These are phyloP conservation scores for Echria macrotheca DNA, from an alignment of 495 filamentous ascomycete species.

Conservation along the genomic window DNA sequence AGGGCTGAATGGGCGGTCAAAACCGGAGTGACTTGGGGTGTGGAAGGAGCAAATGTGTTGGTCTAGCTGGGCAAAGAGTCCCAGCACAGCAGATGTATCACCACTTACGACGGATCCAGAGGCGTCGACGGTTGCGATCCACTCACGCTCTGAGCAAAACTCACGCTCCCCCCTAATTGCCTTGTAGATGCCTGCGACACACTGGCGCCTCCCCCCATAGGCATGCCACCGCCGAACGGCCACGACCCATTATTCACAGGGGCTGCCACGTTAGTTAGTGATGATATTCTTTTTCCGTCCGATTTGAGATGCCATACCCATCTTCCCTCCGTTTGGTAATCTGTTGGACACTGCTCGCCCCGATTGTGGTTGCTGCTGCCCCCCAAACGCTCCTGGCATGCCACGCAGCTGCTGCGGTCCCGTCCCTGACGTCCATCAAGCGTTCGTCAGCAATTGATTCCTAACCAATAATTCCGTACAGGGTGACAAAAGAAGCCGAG, in stretches of 20 bases:
- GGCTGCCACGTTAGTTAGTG: slow-evolving; percentile 24
- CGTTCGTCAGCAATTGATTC: slow-evolving; percentile 16
- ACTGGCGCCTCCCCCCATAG: slow-evolving; percentile 64
- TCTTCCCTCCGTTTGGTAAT: slow-evolving; percentile 70
- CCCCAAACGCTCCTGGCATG: slow-evolving; percentile 61
- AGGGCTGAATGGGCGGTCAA: too few species aligned
- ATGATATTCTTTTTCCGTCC: slow-evolving; percentile 4
- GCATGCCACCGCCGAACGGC: slow-evolving; percentile 63
- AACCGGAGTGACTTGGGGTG: too few species aligned
- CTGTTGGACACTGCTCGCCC: slow-evolving; percentile 61
- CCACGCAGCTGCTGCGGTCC: slow-evolving; percentile 64
- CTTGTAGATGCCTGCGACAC: slow-evolving; percentile 37
- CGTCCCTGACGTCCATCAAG: slow-evolving; percentile 44
- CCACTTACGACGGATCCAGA: slow-evolving; percentile 75
- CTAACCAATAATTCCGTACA: too few species aligned
- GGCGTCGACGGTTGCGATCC: slow-evolving; percentile 70
- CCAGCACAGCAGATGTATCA: too few species aligned
- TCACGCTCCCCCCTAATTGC: slow-evolving; percentile 60
- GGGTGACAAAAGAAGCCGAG: too few species aligned
- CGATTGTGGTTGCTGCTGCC: slow-evolving; percentile 57
- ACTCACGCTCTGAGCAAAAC: slow-evolving; percentile 77
- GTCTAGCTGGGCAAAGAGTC: too few species aligned
- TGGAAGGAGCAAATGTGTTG: too few species aligned
- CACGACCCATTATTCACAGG: slow-evolving; percentile 62
- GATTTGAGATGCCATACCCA: slow-evolving; percentile 49